Evolutionary conservation across 2,329 filamentous ascomycete genomes (phyloP), one percentile per base, ranked within the genome.

Genomic region (Hirsutella thompsonii): DNA sequence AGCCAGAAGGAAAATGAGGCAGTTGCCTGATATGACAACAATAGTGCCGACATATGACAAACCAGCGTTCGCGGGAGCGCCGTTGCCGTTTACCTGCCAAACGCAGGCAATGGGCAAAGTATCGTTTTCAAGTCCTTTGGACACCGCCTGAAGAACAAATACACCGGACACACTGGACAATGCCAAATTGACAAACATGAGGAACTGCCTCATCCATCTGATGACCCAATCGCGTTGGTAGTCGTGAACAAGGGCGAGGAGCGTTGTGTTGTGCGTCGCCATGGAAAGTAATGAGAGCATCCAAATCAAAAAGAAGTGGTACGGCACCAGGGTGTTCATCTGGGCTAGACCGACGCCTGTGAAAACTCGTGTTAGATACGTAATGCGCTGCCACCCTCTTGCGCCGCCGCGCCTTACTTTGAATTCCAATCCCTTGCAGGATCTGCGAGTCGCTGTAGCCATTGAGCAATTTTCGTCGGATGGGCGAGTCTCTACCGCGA

Each of bases 291-390:
- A 58, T 0, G 74, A 76, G 2, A 83, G 61, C 62, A 81, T 78
- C 79, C 78, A 83, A 47, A 83, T 72, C 41, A 82, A 69, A 61
- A 82, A 82, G 62, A 83, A 81, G 58, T 83, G 79, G 54, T 83
- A 83, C 0, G 76, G 70, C 0, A 79, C 68, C 54, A 83, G 69
- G 5, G 63, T 63, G 36, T 68, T 59, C 52, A 74, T 70, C 52
- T 77, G 76, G 4, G 72, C 72, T 1, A 83, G 67, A 0, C 73
- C 79, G 20, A 83, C 67, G 42, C 54, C 52, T 53, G 37, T 20
- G 9, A 36, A 23, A 13, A 1, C 29, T 16, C 8, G 4, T 19
- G 37, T 42, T 18, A 41, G 23, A 18, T 13, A n/a, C 16, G 13
- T 10, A 14, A 5, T 13, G 11, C 36, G 34, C 16, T 9, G 4